Conservation (phyloP, 2,329 filamentous ascomycete species). For the Curvularia verruculosa region DNA sequence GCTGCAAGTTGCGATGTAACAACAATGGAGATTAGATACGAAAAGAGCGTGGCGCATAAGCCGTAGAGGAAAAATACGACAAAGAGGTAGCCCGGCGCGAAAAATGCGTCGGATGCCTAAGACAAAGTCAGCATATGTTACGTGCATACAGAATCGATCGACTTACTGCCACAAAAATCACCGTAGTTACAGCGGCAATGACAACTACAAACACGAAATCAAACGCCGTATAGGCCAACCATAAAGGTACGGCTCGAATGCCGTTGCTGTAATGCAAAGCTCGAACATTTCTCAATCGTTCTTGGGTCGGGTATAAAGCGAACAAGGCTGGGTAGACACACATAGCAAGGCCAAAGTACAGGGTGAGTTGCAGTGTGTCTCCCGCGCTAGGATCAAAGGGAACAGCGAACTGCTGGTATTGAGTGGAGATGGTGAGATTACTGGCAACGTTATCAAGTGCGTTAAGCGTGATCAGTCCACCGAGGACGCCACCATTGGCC, state of each 20-base stretch:
- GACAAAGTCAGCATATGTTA: slow-evolving; percentile 17
- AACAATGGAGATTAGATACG: slow-evolving; percentile 83
- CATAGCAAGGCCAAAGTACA: slow-evolving; percentile 82
- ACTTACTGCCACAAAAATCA: slow-evolving; percentile 67
- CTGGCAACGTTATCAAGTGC: slow-evolving; percentile 80
- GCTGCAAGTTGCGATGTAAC: slow-evolving; percentile 79
- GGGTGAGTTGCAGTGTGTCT: slow-evolving; percentile 75
- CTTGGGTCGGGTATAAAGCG: slow-evolving; percentile 84
- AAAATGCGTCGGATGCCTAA: slow-evolving; percentile 69
- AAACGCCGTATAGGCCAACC: slow-evolving; percentile 81
- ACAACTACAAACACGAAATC: slow-evolving; percentile 77
- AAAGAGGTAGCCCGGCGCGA: slow-evolving; percentile 80
- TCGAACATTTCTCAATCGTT: slow-evolving; percentile 78
- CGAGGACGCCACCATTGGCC: slow-evolving; percentile 67
- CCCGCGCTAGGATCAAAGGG: slow-evolving; percentile 73
- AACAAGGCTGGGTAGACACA: slow-evolving; percentile 85
- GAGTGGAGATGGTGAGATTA: slow-evolving; percentile 71
- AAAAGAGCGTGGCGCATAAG: slow-evolving; percentile 73
- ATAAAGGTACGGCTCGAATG: slow-evolving; percentile 79
- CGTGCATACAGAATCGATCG: neutral
- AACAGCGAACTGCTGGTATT: slow-evolving; percentile 76
- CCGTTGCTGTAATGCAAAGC: slow-evolving; percentile 92
- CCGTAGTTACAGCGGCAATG: slow-evolving; percentile 68
- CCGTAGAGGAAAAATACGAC: slow-evolving; percentile 82
- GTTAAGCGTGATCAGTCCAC: slow-evolving; percentile 82